Evolutionary conservation across 176 grass and related monocot genomes (phyloP), one percentile per base, ranked within the genome.

Genomic region (Phoenix dactylifera): DNA sequence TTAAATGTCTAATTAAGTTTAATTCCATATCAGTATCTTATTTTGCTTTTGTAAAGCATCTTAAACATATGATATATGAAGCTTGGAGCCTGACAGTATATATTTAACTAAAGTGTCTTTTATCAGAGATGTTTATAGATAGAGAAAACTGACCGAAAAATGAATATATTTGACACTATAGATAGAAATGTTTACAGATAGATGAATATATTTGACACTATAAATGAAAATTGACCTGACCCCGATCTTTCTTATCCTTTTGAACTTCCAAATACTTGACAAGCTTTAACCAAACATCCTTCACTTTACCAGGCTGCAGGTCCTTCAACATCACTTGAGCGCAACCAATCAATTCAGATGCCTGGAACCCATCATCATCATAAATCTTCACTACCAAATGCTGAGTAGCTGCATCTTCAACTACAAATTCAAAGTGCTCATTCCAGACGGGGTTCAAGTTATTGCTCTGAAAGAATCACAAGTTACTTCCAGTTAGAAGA

Each of bases 361-460:
- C 15, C 67, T 88, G 84, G 49, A 97, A 24, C 18, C 87, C 92
- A 86, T 97, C 92, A 50, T 97, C 87, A 35, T 91, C 92, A 66
- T 77, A 91, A 75, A 97, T 59, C 69, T 91, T 97, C 35, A 97
- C 59, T 4, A 84, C 88, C 75, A 97, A 50, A 59, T 71, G 74
- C 50, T 97, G 92, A 35, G 92, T 97, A 54, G 92, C 83, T 20
- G 85, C 57, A 67, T 97, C 92, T 73, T 97, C 92, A 14, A 97
- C 92, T 75, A 83, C 63, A 68, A 97, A 88, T 80, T 97, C 92
- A 2, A 85, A 97, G 61, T 87, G 87, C 59, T 97, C 87, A 59
- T 97, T 97, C 92, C 92, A 97, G 55, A 97, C 88, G 16, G 92
- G 92, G 48, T 97, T 91, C 72, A 91, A 75, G 77, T 97, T 87